Evolutionary conservation across 2,329 filamentous ascomycete species (phyloP).

Genomic region (Cytospora schulzeri): DNA sequence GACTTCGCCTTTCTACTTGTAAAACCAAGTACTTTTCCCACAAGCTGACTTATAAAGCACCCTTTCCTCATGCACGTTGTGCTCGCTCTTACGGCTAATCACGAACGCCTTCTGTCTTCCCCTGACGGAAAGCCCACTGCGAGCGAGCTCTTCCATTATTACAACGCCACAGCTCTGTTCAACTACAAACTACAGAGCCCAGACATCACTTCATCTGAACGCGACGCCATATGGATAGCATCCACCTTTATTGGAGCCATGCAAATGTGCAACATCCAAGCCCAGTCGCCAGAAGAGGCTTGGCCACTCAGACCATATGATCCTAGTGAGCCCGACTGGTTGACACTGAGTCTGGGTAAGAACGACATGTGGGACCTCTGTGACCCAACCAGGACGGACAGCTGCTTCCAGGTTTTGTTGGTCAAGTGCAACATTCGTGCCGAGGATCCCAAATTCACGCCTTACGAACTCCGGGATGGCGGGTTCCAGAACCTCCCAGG

Average conservation of each 20-base stretch:
- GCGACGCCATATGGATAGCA: constrained; percentile 51
- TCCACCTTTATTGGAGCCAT: constrained; percentile 50
- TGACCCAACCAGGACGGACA: constrained; percentile 45
- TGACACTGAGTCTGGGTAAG: constrained; percentile 60
- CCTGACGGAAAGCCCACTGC: constrained; percentile 29
- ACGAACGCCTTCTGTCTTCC: constrained; percentile 49
- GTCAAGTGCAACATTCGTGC: constrained; percentile 1
- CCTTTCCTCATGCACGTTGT: constrained; percentile 58
- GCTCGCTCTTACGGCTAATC: constrained; percentile 53
- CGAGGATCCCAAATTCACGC: background rate
- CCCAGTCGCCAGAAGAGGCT: constrained; percentile 44
- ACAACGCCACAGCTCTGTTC: constrained; percentile 51
- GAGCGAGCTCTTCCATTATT: constrained; percentile 49
- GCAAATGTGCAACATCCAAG: constrained; percentile 48
- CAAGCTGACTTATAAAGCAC: constrained; percentile 36
- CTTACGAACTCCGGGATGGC: constrained; percentile 29
- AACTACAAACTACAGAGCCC: constrained; percentile 43
- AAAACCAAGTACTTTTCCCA: background rate
- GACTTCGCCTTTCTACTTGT: background rate
- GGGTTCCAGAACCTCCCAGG: constrained; percentile 36
- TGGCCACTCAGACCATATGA: constrained; percentile 57
- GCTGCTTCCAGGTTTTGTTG: constrained; percentile 30
- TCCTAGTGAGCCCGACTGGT: constrained; percentile 56
- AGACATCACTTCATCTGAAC: constrained; percentile 39
- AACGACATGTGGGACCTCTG: constrained; percentile 53